Base-by-base conservation (phyloP, 768 basidiomycete species). In the Lactarius tabidus region DNA sequence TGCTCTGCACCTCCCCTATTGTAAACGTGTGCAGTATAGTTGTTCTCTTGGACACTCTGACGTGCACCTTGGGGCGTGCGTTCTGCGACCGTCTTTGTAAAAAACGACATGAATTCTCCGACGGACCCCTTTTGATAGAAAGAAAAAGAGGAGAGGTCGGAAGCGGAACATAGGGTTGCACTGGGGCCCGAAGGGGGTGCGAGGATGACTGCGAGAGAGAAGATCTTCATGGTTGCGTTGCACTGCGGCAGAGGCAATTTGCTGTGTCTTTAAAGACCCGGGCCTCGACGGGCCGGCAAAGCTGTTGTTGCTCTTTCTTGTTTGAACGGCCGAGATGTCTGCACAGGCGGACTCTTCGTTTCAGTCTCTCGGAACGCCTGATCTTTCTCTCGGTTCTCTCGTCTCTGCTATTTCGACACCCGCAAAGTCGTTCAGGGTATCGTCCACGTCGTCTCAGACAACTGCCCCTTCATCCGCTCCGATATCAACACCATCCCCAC, bases 41-140 rank as follows among this genome's bases (percentile, higher is more conserved):
- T 87, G 75, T 95, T 93, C 80, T 98, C 96, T 75, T 95, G 89
- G 14, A 98, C 87, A 60, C 90, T 95, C 79, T 96, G 93, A 56
- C 97, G 84, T 76, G 95, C 91, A 20, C 93, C 94, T 66, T 87
- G 85, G 7, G 82, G 80, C 18, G 95, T 98, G 53, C 95, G 82
- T 71, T 95, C 93, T 43, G 86, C 87, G 36, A 98, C 93, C 2
- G 95, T 98, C 82, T 88, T 93, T 54, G 90, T 86, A 76, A 97
- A 90, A 83, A 98, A 98, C 29, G 85, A 82, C 85, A 98, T 84
- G 77, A 98, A 98, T 78, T 98, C 96, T 59, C 81, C 85, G 59
- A 96, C 86, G 20, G 90, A 87, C 55, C 92, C 88, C 67, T 84
- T 81, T 78, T 97, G 94, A 77, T 95, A 97, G 81, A 98, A 98